phyloP scores from a whole-genome alignment of 164 flowering plant species.

The Macadamia tetraphylla region DNA sequence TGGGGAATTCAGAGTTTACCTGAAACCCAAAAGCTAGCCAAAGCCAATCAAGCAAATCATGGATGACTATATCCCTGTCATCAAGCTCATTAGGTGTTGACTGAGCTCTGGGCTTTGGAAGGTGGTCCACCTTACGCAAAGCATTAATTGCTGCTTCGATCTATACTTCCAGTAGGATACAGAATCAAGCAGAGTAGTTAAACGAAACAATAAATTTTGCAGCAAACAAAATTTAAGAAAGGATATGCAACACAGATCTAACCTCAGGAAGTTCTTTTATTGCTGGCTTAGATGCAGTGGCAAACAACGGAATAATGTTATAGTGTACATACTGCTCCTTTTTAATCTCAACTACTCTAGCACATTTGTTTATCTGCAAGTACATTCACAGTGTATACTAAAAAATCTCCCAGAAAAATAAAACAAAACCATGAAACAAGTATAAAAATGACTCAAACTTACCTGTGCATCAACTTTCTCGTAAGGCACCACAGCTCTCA shows the following conservation, averaged over 20 bases:
- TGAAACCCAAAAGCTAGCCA: conserved; percentile 85
- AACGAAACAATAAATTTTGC: neutral
- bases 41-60: conserved; percentile 95
- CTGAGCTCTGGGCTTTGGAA: conserved; percentile 47
- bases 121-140: conserved; percentile 53
- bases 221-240: neutral
- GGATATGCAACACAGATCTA: conserved; percentile 10
- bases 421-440: neutral
- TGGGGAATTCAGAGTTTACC: conserved; percentile 35
- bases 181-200: neutral
- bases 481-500: conserved; percentile 59
- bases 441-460: conserved; percentile 6
- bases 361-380: conserved; percentile 59
- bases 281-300: conserved; percentile 64
- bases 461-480: conserved; percentile 66
- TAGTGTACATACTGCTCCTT: conserved; percentile 63
- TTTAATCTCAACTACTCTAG: conserved; percentile 64
- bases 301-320: conserved; percentile 83
- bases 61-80: conserved; percentile 40
- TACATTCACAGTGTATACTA: conserved; percentile 6
- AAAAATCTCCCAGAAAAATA: conserved; percentile 5
- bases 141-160: conserved; percentile 84
- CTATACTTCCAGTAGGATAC: conserved; percentile 26
- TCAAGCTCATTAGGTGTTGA: conserved; percentile 18
- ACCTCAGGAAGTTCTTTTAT: conserved; percentile 98